These are phyloP conservation scores for Pleurotus platypus DNA, from an alignment of 768 basidiomycete species.

Conservation along the genomic window DNA sequence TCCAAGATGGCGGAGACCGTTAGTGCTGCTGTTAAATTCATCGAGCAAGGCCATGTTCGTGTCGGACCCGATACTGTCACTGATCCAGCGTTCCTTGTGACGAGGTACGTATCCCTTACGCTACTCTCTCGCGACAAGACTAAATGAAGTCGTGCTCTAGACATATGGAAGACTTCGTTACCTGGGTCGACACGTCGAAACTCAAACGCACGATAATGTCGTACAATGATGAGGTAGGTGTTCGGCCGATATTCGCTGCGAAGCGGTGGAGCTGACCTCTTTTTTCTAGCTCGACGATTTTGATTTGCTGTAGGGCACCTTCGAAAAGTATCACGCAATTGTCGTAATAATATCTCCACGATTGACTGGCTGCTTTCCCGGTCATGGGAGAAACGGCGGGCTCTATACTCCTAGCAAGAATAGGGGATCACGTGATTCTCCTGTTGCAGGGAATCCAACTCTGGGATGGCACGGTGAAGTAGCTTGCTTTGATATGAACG, in stretches of 20 bases:
- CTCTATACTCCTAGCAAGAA: too few relatives aligned
- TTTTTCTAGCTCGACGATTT: slow-evolving; percentile 82
- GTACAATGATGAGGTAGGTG: slow-evolving; percentile 89
- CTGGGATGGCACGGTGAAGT: too few relatives aligned
- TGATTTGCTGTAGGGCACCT: slow-evolving; percentile 60
- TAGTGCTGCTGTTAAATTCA: slow-evolving; percentile 91
- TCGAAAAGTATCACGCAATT: too few relatives aligned
- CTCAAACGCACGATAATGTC: slow-evolving; percentile 92
- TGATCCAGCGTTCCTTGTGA: slow-evolving; percentile 95
- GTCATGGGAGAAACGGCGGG: too few relatives aligned
- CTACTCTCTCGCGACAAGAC: too few relatives aligned
- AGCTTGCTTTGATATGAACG: too few relatives aligned
- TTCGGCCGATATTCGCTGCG: background rate
- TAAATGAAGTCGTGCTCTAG: slow-evolving; percentile 29
- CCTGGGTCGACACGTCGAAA: slow-evolving; percentile 98
- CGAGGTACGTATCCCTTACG: slow-evolving; percentile 45
- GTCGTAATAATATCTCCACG: too few relatives aligned
- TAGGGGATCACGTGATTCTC: too few relatives aligned
- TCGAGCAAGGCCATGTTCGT: slow-evolving; percentile 97
- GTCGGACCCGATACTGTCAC: slow-evolving; percentile 95
- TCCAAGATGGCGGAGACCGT: slow-evolving; percentile 96
- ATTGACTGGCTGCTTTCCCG: too few relatives aligned
- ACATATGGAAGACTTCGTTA: slow-evolving; percentile 99
- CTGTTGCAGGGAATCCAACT: too few relatives aligned
- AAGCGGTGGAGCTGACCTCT: background rate